Evolutionary conservation across 2,329 filamentous ascomycete species (phyloP).

Genomic region (Phyllosticta paracitricarpa): DNA sequence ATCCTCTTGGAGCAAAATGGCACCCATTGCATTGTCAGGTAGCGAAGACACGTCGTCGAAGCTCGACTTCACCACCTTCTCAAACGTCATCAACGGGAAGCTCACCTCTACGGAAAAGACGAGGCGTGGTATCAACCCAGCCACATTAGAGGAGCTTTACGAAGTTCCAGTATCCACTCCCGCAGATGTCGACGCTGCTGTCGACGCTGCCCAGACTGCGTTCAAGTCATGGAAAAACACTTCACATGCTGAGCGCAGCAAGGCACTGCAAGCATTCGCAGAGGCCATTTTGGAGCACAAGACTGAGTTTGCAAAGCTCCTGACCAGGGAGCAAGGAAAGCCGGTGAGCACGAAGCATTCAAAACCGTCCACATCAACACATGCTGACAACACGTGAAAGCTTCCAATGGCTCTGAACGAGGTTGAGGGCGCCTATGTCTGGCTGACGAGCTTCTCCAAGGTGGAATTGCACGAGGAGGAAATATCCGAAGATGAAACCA

Average conservation of each 20-base stretch:
- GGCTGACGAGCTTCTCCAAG: conserved; percentile 23
- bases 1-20: neutral
- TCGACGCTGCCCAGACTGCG: conserved; percentile 34
- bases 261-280: conserved; percentile 15
- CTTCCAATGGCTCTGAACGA: conserved; percentile 16
- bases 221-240: conserved; percentile 33
- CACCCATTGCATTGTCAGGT: neutral
- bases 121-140: conserved; percentile 39
- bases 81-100: conserved; percentile 41
- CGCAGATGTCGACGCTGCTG: conserved; percentile 39
- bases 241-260: conserved; percentile 15
- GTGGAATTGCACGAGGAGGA: conserved; percentile 31
- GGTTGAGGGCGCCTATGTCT: conserved; percentile 13
- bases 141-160: conserved; percentile 36
- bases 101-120: conserved; percentile 31
- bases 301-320: conserved; percentile 16
- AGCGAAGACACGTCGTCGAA: neutral
- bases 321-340: conserved; percentile 20
- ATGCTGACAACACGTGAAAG: neutral
- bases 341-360: conserved; percentile 4
- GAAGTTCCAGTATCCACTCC: conserved; percentile 38
- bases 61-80: conserved; percentile 9
- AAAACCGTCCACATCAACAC: neutral
- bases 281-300: conserved; percentile 12
- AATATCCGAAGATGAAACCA: conserved; percentile 36